phyloP scores from a whole-genome alignment of 352 stramenopile genomes.

The Peronospora farinosa region DNA sequence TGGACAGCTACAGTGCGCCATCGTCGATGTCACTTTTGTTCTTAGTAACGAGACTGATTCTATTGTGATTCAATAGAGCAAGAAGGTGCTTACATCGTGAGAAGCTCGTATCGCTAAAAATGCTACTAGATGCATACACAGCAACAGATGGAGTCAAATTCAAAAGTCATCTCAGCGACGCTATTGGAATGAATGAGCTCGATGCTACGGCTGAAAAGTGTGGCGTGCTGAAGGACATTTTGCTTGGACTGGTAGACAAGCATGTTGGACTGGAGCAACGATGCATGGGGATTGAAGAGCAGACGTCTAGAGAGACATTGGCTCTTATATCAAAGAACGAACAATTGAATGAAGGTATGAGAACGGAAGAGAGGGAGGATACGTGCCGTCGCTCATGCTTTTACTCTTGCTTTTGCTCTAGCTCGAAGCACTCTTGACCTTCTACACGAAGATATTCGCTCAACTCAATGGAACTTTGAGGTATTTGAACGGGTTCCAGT shows the following conservation, averaged over 20 bases:
- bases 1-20: conserved; percentile 32
- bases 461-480: conserved; percentile 28
- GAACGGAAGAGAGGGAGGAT: neutral
- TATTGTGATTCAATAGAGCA: conserved; percentile 12
- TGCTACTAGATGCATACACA: conserved; percentile 8
- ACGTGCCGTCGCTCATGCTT: conserved; percentile 2
- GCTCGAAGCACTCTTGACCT: conserved; percentile 18
- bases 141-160: conserved; percentile 1
- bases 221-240: conserved; percentile 21
- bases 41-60: neutral
- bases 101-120: conserved; percentile 20
- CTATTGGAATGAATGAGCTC: conserved; percentile 21
- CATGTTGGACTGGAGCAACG: conserved; percentile 18
- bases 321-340: conserved; percentile 15
- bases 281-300: conserved; percentile 29
- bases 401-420: conserved; percentile 3
- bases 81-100: conserved; percentile 17
- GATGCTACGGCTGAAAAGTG: conserved; percentile 28
- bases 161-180: conserved; percentile 4
- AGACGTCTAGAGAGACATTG: conserved; percentile 1
- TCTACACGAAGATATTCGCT: conserved; percentile 26
- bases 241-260: conserved; percentile 24
- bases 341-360: conserved; percentile 23
- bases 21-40: neutral
- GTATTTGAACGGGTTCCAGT: conserved; percentile 7